These are phyloP conservation scores for Fusarium pininemorale DNA, from an alignment of 2,329 filamentous ascomycete genomes.

Conservation along the genomic window DNA sequence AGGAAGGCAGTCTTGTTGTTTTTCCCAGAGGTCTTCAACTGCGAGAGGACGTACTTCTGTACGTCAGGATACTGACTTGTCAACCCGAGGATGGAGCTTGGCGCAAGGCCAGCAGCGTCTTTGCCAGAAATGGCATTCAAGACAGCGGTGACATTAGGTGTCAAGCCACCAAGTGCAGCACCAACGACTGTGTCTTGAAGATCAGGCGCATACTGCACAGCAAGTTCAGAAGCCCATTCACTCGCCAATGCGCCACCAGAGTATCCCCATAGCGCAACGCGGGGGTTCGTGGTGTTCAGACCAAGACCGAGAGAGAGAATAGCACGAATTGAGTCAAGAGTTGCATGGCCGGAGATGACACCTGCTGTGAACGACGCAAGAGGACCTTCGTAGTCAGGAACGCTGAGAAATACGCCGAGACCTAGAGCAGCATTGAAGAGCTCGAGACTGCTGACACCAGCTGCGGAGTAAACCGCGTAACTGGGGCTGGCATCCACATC, in stretches of 20 bases:
- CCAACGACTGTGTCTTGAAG: constrained; percentile 54
- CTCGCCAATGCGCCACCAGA: constrained; percentile 63
- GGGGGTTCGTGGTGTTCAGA: constrained; percentile 30
- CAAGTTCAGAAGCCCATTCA: constrained; percentile 62
- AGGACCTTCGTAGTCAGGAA: constrained; percentile 59
- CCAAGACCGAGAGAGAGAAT: constrained; percentile 49
- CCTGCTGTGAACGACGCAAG: constrained; percentile 56
- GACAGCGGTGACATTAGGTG: constrained; percentile 52
- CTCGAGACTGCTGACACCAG: not conserved
- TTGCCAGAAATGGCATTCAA: constrained; percentile 47
- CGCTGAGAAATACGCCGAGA: constrained; percentile 45
- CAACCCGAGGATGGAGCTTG: constrained; percentile 34
- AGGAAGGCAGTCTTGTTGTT: constrained; percentile 37
- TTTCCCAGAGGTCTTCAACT: constrained; percentile 26
- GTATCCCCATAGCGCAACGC: constrained; percentile 63
- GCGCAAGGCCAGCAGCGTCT: constrained; percentile 27
- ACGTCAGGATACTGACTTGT: constrained; percentile 35
- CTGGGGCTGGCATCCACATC: constrained; percentile 37
- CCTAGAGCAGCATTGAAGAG: constrained; percentile 15
- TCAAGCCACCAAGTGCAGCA: constrained; percentile 59
- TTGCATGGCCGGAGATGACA: constrained; percentile 54
- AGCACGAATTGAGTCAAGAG: constrained; percentile 57
- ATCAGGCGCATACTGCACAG: constrained; percentile 62
- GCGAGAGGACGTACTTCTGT: constrained; percentile 23
- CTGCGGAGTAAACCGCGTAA: constrained; percentile 16